Evolutionary conservation across 257 asterid species (phyloP).

Genomic region (Lithospermum erythrorhizon): DNA sequence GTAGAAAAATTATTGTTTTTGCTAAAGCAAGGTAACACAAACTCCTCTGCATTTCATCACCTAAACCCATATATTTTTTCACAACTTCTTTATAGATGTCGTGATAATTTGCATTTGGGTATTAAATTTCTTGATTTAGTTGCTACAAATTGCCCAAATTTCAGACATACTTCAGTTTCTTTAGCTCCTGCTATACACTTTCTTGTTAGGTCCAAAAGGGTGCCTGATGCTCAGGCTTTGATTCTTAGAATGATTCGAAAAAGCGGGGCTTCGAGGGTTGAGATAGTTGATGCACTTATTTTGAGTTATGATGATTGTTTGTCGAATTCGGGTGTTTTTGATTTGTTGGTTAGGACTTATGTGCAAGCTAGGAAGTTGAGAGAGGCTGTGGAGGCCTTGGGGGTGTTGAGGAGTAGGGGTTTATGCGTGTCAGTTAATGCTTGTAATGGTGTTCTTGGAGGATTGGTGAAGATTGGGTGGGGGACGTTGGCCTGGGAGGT

Average conservation of each 20-base stretch:
- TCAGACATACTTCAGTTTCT: conserved; percentile 51
- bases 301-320: conserved; percentile 30
- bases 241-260: conserved; percentile 62
- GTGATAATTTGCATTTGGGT: conserved; percentile 32
- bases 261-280: conserved; percentile 47
- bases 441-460: conserved; percentile 62
- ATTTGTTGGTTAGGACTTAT: conserved; percentile 55
- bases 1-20: conserved; percentile 48
- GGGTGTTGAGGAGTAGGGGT: conserved; percentile 26
- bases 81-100: conserved; percentile 36
- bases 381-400: conserved; percentile 63
- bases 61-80: conserved; percentile 41
- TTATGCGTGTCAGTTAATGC: conserved; percentile 51
- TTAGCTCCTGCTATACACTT: conserved; percentile 48
- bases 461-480: conserved; percentile 74
- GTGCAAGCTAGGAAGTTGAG: conserved; percentile 83
- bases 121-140: conserved; percentile 43
- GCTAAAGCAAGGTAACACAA: conserved; percentile 41
- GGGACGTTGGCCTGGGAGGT: conserved; percentile 54
- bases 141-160: conserved; percentile 36
- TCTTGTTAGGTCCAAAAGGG: conserved; percentile 40
- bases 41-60: conserved; percentile 23
- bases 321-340: conserved; percentile 39
- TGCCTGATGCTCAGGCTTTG: conserved; percentile 62
- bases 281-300: conserved; percentile 43